These are phyloP conservation scores for Strombidium stylifer DNA, from an alignment of 73 alveolate genomes.

Conservation along the genomic window DNA sequence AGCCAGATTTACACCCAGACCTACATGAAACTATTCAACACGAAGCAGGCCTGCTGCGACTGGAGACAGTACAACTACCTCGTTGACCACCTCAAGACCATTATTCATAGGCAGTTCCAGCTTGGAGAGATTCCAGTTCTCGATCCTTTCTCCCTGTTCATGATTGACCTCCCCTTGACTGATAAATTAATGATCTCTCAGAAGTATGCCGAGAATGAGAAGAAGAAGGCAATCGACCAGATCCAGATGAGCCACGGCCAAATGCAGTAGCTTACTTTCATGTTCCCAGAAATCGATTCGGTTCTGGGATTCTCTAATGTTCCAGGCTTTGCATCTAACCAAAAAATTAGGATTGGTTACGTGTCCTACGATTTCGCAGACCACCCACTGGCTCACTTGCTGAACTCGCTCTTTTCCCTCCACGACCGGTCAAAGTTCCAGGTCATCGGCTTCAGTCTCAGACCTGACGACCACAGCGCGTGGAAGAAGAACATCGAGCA, in stretches of 20 bases:
- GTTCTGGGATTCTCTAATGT: no score
- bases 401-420: slow-evolving; percentile 41
- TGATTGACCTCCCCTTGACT: slow-evolving; percentile 41
- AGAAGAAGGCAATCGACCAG: slow-evolving; percentile 1
- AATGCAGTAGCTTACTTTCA: no score
- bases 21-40: slow-evolving; percentile 35
- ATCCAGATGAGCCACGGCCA: slow-evolving; percentile 5
- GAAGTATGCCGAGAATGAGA: slow-evolving; percentile 43
- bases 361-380: slow-evolving; percentile 56
- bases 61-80: slow-evolving; percentile 38
- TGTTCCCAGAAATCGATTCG: no score
- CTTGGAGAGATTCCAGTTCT: slow-evolving; percentile 33
- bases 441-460: slow-evolving; percentile 34
- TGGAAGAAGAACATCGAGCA: slow-evolving; percentile 34
- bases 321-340: neutral
- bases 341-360: slow-evolving; percentile 52
- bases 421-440: slow-evolving; percentile 42
- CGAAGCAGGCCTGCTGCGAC: slow-evolving; percentile 46
- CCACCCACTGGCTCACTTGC: slow-evolving; percentile 54
- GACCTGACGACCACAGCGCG: slow-evolving; percentile 39
- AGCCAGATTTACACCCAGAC: slow-evolving; percentile 23
- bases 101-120: slow-evolving; percentile 30
- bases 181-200: slow-evolving; percentile 33
- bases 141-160: slow-evolving; percentile 49
- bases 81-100: slow-evolving; percentile 10